These are phyloP conservation scores for Artomyces pyxidatus DNA, from an alignment of 768 basidiomycete species.

Conservation along the genomic window DNA sequence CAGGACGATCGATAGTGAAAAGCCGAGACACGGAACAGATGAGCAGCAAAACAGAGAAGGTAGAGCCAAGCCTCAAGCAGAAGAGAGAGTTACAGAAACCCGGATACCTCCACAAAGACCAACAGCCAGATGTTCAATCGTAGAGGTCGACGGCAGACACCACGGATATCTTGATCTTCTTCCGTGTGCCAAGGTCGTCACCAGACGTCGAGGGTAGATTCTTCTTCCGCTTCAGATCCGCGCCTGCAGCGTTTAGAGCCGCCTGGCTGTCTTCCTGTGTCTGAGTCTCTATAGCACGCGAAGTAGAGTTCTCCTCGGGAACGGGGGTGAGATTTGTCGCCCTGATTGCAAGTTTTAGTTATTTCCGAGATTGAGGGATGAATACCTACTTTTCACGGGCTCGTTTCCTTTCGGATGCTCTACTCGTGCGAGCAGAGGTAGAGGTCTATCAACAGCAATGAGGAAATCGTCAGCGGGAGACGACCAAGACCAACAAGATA, in stretches of 20 bases:
- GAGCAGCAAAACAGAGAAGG: background rate
- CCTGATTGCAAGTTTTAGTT: background rate
- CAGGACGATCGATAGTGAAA: no score
- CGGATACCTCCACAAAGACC: background rate
- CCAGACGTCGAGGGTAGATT: constrained; percentile 11
- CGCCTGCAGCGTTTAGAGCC: constrained; percentile 16
- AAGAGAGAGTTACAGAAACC: background rate
- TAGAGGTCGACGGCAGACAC: constrained; percentile 64
- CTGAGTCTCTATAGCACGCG: constrained; percentile 21
- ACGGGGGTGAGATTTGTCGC: background rate
- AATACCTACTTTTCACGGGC: background rate
- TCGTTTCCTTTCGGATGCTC: background rate
- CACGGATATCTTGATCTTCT: constrained; percentile 69
- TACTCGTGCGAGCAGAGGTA: background rate
- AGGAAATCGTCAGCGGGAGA: background rate
- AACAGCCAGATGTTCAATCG: constrained; percentile 33
- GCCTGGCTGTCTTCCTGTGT: constrained; percentile 35
- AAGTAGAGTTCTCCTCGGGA: background rate
- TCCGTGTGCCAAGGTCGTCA: constrained; percentile 28
- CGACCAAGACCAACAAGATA: background rate
- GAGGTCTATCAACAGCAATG: constrained; percentile 3
- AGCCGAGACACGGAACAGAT: no score
- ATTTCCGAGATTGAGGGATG: background rate
- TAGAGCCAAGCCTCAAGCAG: background rate
- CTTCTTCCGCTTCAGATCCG: constrained; percentile 28